phyloP scores from a whole-genome alignment of 148 eudicot genomes.

The Fagopyrum esculentum region DNA sequence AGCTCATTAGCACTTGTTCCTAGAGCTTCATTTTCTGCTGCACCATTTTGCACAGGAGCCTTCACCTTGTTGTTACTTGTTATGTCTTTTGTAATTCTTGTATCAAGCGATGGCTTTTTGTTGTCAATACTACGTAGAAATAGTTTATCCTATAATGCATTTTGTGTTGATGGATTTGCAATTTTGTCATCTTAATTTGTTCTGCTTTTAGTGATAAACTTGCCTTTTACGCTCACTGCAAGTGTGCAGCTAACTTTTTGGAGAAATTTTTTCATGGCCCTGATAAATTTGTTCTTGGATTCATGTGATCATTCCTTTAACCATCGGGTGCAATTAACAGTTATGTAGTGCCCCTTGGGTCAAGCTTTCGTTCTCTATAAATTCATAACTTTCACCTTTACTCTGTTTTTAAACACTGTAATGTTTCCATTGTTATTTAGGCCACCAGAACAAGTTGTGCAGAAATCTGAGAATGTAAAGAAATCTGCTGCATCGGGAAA shows the following conservation, averaged over 20 bases:
- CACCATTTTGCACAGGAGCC: neutral
- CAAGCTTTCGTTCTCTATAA: neutral
- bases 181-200: neutral
- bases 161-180: neutral
- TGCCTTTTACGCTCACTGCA: neutral
- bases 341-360: neutral
- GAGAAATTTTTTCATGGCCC: neutral
- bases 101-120: neutral
- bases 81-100: neutral
- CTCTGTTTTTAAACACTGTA: neutral
- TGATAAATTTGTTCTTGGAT: neutral
- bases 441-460: constrained; percentile 18
- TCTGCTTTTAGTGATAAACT: neutral
- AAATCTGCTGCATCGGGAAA: constrained; percentile 24
- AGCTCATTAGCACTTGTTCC: neutral
- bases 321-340: constrained; percentile 5
- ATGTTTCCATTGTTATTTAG: constrained; percentile 25
- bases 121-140: neutral
- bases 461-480: constrained; percentile 21
- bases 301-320: constrained; percentile 6
- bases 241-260: neutral
- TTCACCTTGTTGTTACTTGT: neutral
- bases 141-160: neutral
- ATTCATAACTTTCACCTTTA: neutral
- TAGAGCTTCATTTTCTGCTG: neutral